Conservation (phyloP, 306 rosid species). For the Phaseolus lunatus region DNA sequence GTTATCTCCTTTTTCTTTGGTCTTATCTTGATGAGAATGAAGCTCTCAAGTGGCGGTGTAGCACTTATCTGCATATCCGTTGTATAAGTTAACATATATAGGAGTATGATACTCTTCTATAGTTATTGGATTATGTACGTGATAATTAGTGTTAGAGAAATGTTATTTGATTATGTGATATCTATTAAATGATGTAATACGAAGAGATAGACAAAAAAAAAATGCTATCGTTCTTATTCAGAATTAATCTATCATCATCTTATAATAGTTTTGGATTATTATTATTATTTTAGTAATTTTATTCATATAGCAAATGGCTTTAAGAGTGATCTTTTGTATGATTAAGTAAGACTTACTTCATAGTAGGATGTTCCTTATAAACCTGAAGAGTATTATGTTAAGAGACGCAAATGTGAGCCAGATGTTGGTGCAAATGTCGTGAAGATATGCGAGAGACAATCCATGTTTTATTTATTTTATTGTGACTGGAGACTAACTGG, state of each 20-base stretch:
- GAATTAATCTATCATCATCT: not conserved
- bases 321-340: constrained; percentile 2
- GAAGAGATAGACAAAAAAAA: not conserved
- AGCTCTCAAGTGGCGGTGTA: no score
- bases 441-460: constrained; percentile 83
- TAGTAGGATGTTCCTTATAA: constrained; percentile 84
- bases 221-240: not conserved
- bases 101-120: constrained; percentile 54
- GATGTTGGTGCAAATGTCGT: constrained; percentile 79
- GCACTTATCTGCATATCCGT: no score
- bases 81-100: no score
- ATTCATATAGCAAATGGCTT: not conserved
- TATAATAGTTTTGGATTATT: constrained; percentile 17
- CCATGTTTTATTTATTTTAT: constrained; percentile 31
- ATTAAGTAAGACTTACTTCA: not conserved
- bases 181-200: no score
- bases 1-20: no score
- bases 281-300: no score
- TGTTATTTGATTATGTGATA: not conserved
- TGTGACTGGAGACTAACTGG: not conserved
- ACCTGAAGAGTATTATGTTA: constrained; percentile 76
- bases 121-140: not conserved
- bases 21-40: no score
- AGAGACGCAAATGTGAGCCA: constrained; percentile 84
- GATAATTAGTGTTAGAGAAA: not conserved